Conservation (phyloP, 768 basidiomycete species). For the Suillus sp. region DNA sequence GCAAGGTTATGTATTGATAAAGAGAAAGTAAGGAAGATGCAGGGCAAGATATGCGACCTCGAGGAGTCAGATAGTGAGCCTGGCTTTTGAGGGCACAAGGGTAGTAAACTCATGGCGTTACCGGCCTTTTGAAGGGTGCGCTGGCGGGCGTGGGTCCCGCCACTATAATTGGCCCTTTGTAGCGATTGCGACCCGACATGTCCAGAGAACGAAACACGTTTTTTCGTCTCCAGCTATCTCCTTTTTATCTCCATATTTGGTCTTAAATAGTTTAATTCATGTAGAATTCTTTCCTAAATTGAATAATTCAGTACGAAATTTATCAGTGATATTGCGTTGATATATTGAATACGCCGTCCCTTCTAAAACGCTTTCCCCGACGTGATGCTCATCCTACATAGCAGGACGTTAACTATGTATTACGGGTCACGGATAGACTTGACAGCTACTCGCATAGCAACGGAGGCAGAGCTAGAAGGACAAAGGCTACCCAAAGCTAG, state of each 20-base stretch:
- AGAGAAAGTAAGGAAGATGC: conserved; percentile 15
- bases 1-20: conserved; percentile 19
- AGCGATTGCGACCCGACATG: conserved; percentile 56
- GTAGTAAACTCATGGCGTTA: conserved; percentile 29
- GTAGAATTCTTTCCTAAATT: conserved; percentile 21
- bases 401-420: conserved; percentile 1
- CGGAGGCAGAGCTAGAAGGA: conserved; percentile 22
- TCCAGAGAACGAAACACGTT: conserved; percentile 78
- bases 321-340: conserved; percentile 9
- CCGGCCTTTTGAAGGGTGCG: conserved; percentile 45
- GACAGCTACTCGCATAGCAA: conserved; percentile 20
- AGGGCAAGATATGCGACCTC: conserved; percentile 23
- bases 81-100: conserved; percentile 28
- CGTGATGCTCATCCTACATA: too few relatives aligned
- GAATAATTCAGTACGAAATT: neutral
- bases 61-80: conserved; percentile 30
- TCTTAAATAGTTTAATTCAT: conserved; percentile 25
- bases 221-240: conserved; percentile 59
- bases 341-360: conserved; percentile 16
- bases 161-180: conserved; percentile 47
- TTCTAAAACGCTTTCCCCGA: conserved; percentile 1
- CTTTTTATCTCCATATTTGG: conserved; percentile 29
- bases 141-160: conserved; percentile 45
- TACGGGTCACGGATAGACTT: neutral
- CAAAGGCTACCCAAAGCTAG: conserved; percentile 20